Evolutionary conservation across 139 green algal genomes (phyloP).

Genomic region (Picochlorum sp.): DNA sequence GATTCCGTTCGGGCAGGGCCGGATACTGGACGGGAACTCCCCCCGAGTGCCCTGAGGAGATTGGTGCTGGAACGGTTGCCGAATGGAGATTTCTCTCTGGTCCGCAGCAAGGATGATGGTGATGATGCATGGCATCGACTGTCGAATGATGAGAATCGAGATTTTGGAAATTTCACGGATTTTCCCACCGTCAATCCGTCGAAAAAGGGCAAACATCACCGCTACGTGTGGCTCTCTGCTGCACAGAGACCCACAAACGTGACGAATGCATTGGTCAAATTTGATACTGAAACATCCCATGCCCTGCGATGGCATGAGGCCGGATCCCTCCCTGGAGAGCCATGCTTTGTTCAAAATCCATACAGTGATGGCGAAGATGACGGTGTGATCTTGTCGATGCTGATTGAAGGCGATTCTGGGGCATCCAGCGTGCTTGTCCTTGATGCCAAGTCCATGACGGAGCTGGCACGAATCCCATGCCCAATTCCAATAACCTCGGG

Average conservation of each 20-base stretch:
- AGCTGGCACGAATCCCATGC: slow-evolving; percentile 51
- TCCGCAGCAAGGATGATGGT: slow-evolving; percentile 1
- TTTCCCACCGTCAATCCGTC: slow-evolving; percentile 34
- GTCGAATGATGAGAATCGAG: slow-evolving; percentile 5
- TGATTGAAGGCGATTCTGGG: slow-evolving; percentile 36
- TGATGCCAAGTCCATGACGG: slow-evolving; percentile 44
- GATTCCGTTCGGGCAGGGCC: slow-evolving; percentile 3
- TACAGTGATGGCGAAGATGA: slow-evolving; percentile 53
- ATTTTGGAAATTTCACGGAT: slow-evolving; percentile 25
- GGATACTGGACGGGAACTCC: not conserved
- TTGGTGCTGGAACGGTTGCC: slow-evolving; percentile 8
- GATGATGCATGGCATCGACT: not conserved
- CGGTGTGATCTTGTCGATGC: slow-evolving; percentile 50
- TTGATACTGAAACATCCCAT: slow-evolving; percentile 38
- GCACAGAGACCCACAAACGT: slow-evolving; percentile 53
- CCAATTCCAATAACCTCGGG: slow-evolving; percentile 48
- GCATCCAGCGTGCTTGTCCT: slow-evolving; percentile 51
- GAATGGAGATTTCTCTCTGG: not conserved
- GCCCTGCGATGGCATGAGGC: slow-evolving; percentile 48
- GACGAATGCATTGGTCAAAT: slow-evolving; percentile 59
- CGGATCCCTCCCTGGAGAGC: slow-evolving; percentile 47
- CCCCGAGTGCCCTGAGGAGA: not conserved
- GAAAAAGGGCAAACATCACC: slow-evolving; percentile 20
- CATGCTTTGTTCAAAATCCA: slow-evolving; percentile 51
- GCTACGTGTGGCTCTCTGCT: slow-evolving; percentile 49